phyloP scores from a whole-genome alignment of 2,329 filamentous ascomycete species.

The Penicillium olsonii region DNA sequence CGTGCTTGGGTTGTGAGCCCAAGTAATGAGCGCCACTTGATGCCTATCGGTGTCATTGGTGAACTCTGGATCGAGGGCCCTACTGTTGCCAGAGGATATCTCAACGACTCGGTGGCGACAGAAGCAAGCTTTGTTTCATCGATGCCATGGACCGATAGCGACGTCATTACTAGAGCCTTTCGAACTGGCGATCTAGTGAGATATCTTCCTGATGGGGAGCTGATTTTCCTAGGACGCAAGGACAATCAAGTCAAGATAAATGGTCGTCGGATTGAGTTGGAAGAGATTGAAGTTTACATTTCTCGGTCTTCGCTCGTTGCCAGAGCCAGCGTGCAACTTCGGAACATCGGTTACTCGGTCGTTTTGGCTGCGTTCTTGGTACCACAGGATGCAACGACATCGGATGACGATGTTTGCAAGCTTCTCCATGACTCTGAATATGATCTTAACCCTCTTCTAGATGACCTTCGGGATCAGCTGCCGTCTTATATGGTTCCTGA shows the following conservation, averaged over 20 bases:
- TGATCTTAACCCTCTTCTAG: neutral
- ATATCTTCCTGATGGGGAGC: slow-evolving; percentile 29
- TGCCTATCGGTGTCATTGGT: neutral
- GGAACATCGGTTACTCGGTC: neutral
- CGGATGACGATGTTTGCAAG: neutral
- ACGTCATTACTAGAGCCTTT: neutral
- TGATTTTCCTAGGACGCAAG: slow-evolving; percentile 34
- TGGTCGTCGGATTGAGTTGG: slow-evolving; percentile 38
- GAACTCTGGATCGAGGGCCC: neutral
- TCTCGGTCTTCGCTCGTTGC: neutral
- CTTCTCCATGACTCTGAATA: neutral
- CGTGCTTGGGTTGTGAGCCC: neutral
- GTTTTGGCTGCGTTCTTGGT: neutral
- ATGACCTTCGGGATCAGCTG: neutral
- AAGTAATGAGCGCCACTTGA: neutral
- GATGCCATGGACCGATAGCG: neutral
- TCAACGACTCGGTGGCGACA: neutral
- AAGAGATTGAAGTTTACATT: slow-evolving; percentile 30
- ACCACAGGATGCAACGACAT: neutral
- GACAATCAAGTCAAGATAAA: slow-evolving; percentile 38
- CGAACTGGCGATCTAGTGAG: neutral
- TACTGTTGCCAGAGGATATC: neutral
- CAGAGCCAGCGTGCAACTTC: neutral
- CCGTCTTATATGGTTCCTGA: neutral
- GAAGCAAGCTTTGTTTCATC: neutral